phyloP scores from a whole-genome alignment of 176 grass and related monocot species.

The Saccharum officinarum region DNA sequence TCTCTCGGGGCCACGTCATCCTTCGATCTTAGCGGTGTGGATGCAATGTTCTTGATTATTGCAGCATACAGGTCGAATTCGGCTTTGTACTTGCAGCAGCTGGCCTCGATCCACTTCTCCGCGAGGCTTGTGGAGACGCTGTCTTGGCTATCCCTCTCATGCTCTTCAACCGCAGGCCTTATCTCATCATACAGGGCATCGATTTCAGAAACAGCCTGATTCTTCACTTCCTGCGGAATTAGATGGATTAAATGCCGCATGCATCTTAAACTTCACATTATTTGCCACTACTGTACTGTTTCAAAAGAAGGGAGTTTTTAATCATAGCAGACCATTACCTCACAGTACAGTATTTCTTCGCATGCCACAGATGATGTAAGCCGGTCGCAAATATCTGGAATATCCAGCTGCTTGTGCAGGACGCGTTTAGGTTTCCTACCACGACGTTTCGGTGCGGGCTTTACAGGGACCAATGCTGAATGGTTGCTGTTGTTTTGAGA shows the following conservation, averaged over 20 bases:
- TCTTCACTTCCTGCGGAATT: constrained; percentile 64
- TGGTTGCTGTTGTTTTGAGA: constrained; percentile 39
- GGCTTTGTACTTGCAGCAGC: constrained; percentile 87
- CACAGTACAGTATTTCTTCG: constrained; percentile 77
- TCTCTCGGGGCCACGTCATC: constrained; percentile 24
- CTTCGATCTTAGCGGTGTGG: constrained; percentile 44
- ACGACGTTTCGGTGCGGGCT: constrained; percentile 36
- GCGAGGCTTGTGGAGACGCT: constrained; percentile 87
- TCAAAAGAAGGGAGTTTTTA: not conserved
- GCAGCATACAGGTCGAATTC: constrained; percentile 84
- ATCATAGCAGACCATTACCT: constrained; percentile 44
- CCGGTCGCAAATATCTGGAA: constrained; percentile 55
- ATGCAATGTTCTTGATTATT: constrained; percentile 70
- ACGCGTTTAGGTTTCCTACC: constrained; percentile 71
- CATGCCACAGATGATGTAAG: constrained; percentile 64
- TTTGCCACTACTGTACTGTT: not conserved
- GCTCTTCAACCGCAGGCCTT: constrained; percentile 89
- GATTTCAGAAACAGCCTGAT: constrained; percentile 57
- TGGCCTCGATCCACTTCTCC: constrained; percentile 88
- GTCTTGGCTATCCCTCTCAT: constrained; percentile 91
- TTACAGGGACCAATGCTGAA: constrained; percentile 41
- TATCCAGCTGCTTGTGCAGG: constrained; percentile 58
- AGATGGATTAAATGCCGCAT: not conserved
- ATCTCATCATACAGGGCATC: constrained; percentile 83
- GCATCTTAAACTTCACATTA: not conserved